Conservation (phyloP, 108 stramenopile species). For the Nitzschia inconspicua region DNA sequence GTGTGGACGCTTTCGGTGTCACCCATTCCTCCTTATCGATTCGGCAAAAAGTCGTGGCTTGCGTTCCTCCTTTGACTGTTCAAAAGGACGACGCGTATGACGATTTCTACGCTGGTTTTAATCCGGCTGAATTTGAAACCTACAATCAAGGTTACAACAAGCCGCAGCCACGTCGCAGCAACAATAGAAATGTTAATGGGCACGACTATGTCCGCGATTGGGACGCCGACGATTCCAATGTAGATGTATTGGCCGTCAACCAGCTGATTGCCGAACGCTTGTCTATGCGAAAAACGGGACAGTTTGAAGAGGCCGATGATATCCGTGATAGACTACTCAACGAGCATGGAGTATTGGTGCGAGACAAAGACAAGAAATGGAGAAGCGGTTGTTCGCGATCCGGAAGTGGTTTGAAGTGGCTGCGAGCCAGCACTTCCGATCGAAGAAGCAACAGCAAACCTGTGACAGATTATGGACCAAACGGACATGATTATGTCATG, state of each 20-base stretch:
- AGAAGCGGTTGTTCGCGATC: constrained; percentile 28
- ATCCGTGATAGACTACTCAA: constrained; percentile 58
- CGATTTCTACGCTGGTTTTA: constrained; percentile 43
- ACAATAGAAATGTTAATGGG: not conserved
- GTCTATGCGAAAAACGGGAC: constrained; percentile 26
- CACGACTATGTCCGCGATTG: constrained; percentile 60
- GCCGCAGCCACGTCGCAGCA: not conserved
- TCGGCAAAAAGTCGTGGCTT: too few relatives aligned
- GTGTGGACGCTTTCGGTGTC: too few relatives aligned
- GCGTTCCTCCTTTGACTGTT: too few relatives aligned
- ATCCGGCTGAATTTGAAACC: constrained; percentile 32
- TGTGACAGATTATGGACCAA: constrained; percentile 50
- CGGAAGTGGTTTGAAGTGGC: constrained; percentile 20
- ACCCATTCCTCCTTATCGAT: too few relatives aligned
- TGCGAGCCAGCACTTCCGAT: not conserved
- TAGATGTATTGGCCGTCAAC: constrained; percentile 42
- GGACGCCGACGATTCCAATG: constrained; percentile 36
- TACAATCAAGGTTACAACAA: not conserved
- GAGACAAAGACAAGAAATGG: constrained; percentile 42
- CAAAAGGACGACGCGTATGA: constrained; percentile 32
- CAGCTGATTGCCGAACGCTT: constrained; percentile 43
- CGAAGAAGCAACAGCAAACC: not conserved
- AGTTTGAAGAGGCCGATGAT: constrained; percentile 67
- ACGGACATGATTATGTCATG: constrained; percentile 67
- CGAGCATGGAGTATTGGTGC: constrained; percentile 53